Evolutionary conservation across 768 basidiomycete genomes (phyloP), one percentile per base, ranked within the genome.

Genomic region (Rhodotorula babjevae): DNA sequence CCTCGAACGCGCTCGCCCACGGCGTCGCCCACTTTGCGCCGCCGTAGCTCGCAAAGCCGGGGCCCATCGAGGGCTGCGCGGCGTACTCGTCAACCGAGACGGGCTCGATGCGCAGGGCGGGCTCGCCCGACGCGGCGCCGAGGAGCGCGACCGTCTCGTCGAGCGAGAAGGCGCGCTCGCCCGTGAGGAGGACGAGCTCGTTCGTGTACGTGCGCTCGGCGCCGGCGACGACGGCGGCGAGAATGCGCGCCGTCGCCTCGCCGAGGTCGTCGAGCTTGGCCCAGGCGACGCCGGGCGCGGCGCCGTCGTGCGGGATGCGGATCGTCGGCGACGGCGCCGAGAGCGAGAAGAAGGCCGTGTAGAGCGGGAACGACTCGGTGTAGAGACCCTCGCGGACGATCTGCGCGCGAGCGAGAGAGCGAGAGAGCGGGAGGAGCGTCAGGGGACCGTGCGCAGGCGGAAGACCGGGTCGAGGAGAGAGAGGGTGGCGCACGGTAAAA

Each of bases 271-370:
- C 61, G 21, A 47, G 61, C 61, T 62, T 62, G 21, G 46, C 61
- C 61, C 61, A 62, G 19, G 61, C 31, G 31, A 62, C 29, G 61
- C 61, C 61, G 6, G 47, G 61, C 19, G 31, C 61, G 21, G 61
- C 33, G 21, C 61, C 61, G 61, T 49, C 61, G 61, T 62, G 61
- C 46, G 61, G 61, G 61, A 62, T 64, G 12, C 53, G 33, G 63
- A 52, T 64, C 12, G 59, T 9, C 15, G 36, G 4, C 11, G 40
- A 25, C 19, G 31, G n/a, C 12, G 27, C 44, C 27, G 52, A 50
- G 2, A 16, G n/a, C 11, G 33, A 18, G 50, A 53, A 63, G 50
- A 62, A 62, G 47, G 47, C 47, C 19, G 61, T 62, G 61, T 62
- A 62, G 23, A 62, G 49, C 31, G 47, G 47, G 19, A 19, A 23